Evolutionary conservation across 164 flowering plant genomes (phyloP).

Genomic region (Sedum album): DNA sequence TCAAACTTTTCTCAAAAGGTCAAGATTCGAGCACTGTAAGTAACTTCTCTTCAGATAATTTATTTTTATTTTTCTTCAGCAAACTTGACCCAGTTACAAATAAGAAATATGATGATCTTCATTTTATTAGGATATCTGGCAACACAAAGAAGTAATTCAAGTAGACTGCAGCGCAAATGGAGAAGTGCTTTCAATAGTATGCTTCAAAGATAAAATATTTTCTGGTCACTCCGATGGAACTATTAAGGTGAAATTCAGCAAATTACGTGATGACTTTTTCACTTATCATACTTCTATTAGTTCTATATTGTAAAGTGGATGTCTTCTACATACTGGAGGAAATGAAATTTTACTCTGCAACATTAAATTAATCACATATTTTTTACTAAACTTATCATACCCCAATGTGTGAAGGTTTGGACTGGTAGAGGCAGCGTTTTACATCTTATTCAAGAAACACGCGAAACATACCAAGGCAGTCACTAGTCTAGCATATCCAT

Average conservation of each 20-base stretch:
- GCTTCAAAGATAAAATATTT: slow-evolving; percentile 53
- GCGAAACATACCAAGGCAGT: slow-evolving; percentile 67
- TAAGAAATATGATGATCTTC: slow-evolving; percentile 7
- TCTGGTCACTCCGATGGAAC: slow-evolving; percentile 86
- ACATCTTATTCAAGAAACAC: slow-evolving; percentile 52
- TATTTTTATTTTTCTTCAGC: too few species aligned
- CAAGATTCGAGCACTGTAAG: slow-evolving; percentile 54
- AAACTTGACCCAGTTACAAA: background rate
- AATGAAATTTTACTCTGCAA: background rate
- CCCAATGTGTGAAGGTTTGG: slow-evolving; percentile 48
- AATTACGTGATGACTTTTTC: background rate
- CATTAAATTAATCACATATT: background rate
- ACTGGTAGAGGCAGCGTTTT: slow-evolving; percentile 40
- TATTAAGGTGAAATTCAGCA: slow-evolving; percentile 44
- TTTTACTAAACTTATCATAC: background rate
- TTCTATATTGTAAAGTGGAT: too few species aligned
- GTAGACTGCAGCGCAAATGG: slow-evolving; percentile 62
- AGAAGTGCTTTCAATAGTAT: slow-evolving; percentile 47
- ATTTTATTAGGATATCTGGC: slow-evolving; percentile 52
- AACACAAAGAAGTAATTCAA: slow-evolving; percentile 55
- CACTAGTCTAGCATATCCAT: slow-evolving; percentile 48
- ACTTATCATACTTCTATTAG: too few species aligned
- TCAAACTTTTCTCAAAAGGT: slow-evolving; percentile 52
- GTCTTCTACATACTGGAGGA: background rate
- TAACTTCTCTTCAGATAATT: slow-evolving; percentile 6